Evolutionary conservation across 2,329 filamentous ascomycete genomes (phyloP).

Genomic region (Tolypocladium cylindrosporum): DNA sequence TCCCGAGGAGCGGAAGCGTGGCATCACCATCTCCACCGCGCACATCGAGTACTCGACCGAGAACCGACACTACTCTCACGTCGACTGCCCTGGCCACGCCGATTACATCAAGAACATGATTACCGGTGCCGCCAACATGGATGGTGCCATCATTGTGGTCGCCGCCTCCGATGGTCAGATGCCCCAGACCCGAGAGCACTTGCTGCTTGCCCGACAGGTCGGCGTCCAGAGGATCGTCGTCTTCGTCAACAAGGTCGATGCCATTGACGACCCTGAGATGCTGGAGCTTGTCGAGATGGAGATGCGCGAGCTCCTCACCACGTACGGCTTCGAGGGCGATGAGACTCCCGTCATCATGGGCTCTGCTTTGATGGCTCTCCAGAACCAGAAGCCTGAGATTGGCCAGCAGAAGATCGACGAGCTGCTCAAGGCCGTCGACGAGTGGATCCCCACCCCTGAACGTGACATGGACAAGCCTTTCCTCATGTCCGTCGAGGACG

Average conservation of each 20-base stretch:
- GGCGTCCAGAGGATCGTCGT: constrained; percentile 97
- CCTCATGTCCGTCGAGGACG: constrained; percentile 95
- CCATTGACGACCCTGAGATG: constrained; percentile 97
- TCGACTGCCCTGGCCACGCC: constrained; percentile 98
- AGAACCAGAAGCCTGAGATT: constrained; percentile 79
- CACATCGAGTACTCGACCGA: constrained; percentile 98
- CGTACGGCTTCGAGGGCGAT: constrained; percentile 96
- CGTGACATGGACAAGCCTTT: constrained; percentile 97
- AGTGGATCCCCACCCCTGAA: constrained; percentile 91
- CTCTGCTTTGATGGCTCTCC: constrained; percentile 88
- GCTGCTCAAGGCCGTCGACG: constrained; percentile 80
- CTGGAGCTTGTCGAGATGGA: constrained; percentile 99
- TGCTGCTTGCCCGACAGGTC: constrained; percentile 94
- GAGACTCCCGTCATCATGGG: constrained; percentile 96
- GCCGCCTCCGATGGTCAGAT: constrained; percentile 98
- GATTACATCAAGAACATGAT: constrained; percentile 99
- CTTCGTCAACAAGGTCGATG: constrained; percentile 99
- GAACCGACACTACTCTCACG: constrained; percentile 93
- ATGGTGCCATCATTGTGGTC: constrained; percentile 96
- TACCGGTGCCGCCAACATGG: constrained; percentile 98
- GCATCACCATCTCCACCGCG: constrained; percentile 97
- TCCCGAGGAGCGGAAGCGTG: constrained; percentile 97
- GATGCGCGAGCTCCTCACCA: constrained; percentile 91
- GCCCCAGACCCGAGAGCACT: constrained; percentile 97
- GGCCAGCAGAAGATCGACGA: constrained; percentile 83